Evolutionary conservation across 768 basidiomycete species (phyloP), one percentile per base, ranked within the genome.

Genomic region (Neoboletus brunneissimus): DNA sequence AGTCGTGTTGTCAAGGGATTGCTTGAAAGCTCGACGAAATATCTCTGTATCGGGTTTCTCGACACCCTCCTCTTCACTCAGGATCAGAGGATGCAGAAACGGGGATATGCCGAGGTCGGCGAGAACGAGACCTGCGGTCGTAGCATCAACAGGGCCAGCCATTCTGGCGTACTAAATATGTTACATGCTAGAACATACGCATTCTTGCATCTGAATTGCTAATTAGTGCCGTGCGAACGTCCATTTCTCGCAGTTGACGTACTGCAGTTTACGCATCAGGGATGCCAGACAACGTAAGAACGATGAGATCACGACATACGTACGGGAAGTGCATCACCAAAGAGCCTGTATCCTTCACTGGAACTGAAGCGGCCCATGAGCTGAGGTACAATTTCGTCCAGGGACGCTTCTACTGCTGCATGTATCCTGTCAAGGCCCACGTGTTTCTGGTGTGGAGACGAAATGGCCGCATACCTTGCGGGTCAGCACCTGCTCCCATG

Each of bases 131-230:
- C 55, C 80, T 83, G 79, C 53, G 29, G 54, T 20, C 18, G 27
- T 13, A 31, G 23, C 15, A 38, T 57, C 45, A 55, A 56, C 50
- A 43, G 45, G 40, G 29, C 34, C 32, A 23, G 54, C 32, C 35
- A 50, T 34, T 15, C 23, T 18, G 27, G 7, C 13, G n/a, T 37
- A 23, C 45, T 50, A 22, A 23, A 44, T 41, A 27, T 27, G 7
- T 27, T 27, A 27, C 7, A n/a, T 15, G 29, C 31, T 32, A 13
- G 20, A 50, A 73, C 81, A 49, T 70, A 91, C 89, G 77, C 72
- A 90, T 85, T 41, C 91, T 81, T 38, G 74, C 73, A 68, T 92
- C 90, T 2, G 83, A 81, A 65, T 92, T 92, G 70, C 86, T 89
- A 41, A 91, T 72, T 11, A 91, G 68, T 6, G 82, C 87, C 32